phyloP scores from a whole-genome alignment of 2,329 filamentous ascomycete genomes.

The Colletotrichum acutatum region DNA sequence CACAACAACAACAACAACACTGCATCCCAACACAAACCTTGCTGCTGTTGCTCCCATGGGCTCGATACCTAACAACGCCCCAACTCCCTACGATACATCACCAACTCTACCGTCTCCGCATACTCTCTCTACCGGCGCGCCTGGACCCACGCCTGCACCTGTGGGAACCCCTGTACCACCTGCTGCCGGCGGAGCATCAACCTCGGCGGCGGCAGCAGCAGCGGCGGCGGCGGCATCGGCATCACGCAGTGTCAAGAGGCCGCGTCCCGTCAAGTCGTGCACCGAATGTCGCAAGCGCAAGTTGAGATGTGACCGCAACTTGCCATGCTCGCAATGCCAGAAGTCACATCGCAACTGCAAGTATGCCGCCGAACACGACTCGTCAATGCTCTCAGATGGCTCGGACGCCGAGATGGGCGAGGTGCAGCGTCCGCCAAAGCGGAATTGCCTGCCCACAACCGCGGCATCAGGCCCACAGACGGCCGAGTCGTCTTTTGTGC shows the following conservation, averaged over 20 bases:
- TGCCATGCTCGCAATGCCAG: conserved; percentile 68
- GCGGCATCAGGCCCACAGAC: conserved; percentile 13
- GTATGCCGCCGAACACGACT: conserved; percentile 62
- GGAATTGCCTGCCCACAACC: conserved; percentile 43
- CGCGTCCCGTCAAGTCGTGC: conserved; percentile 66
- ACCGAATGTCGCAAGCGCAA: conserved; percentile 68
- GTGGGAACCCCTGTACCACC: conserved; percentile 3
- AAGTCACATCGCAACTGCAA: conserved; percentile 65
- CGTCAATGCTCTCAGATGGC: conserved; percentile 59
- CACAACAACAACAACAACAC: conserved; percentile 24
- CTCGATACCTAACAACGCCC: conserved; percentile 1
- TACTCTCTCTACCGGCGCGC: conserved; percentile 10
- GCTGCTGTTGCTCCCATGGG: conserved; percentile 16
- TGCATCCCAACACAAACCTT: conserved; percentile 21
- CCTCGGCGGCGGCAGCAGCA: conserved; percentile 5
- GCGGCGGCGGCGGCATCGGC: conserved; percentile 25
- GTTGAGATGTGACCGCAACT: conserved; percentile 65
- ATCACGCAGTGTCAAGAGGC: conserved; percentile 61
- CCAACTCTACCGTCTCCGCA: conserved; percentile 27
- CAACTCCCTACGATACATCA: conserved; percentile 25
- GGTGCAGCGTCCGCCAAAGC: conserved; percentile 50
- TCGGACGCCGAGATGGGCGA: conserved; percentile 54
- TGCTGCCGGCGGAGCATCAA: conserved; percentile 10
- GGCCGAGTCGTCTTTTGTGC: conserved; percentile 13
- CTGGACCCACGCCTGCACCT: conserved; percentile 13